Evolutionary conservation across 2,329 filamentous ascomycete species (phyloP).

Genomic region (Colletotrichum filicis): DNA sequence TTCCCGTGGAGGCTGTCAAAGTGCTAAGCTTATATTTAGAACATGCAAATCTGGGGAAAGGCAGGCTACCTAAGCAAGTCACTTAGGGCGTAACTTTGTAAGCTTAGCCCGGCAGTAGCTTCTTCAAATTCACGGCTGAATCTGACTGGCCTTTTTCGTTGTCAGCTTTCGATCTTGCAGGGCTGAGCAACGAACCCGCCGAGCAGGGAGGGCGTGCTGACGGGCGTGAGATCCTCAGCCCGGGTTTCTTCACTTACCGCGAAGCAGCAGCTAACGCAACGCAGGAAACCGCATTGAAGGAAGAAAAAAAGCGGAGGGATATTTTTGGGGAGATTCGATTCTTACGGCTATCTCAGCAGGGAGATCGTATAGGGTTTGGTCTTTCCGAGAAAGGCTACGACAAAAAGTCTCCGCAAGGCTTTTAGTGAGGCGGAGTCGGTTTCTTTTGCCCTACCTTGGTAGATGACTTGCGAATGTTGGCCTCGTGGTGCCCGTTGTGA

Average conservation of each 20-base stretch:
- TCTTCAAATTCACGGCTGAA: neutral
- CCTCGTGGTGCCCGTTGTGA: neutral
- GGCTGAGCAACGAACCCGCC: constrained; percentile 13
- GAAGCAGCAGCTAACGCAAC: neutral
- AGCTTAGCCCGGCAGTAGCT: neutral
- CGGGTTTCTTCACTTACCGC: neutral
- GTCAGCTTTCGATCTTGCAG: neutral
- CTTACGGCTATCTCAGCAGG: no score
- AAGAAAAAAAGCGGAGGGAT: neutral
- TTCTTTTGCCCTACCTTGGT: neutral
- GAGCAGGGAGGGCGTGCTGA: neutral
- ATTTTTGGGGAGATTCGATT: neutral
- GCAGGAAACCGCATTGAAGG: no score
- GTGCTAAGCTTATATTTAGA: constrained; percentile 14
- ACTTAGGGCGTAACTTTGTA: neutral
- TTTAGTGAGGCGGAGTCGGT: neutral
- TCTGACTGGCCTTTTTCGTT: neutral
- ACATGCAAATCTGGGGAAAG: constrained; percentile 8
- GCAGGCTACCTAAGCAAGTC: neutral
- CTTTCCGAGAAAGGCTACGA: neutral
- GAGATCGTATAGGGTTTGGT: no score
- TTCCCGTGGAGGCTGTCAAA: neutral
- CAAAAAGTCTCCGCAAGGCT: neutral
- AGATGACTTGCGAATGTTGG: neutral
- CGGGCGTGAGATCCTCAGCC: neutral